Conservation (phyloP, 1,139 yeast species). For the Taphrina deformans region DNA sequence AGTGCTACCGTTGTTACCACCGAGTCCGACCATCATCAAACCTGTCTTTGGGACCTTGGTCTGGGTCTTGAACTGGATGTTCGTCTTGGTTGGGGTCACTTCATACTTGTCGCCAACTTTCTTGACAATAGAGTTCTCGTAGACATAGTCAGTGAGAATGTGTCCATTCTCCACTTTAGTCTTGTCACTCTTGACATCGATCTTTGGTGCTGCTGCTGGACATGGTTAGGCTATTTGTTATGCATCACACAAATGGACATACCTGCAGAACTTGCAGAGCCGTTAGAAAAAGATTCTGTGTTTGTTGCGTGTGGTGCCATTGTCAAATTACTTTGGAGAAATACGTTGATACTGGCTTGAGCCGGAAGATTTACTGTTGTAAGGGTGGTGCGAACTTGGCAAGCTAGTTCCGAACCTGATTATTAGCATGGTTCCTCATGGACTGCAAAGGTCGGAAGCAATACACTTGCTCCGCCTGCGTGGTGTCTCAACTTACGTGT, state of each 20-base stretch:
- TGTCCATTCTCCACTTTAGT: slow-evolving; percentile 55
- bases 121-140: slow-evolving; percentile 64
- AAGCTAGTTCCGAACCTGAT: slow-evolving; percentile 25
- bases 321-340: slow-evolving; percentile 28
- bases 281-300: slow-evolving; percentile 43
- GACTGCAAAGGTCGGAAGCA: not conserved
- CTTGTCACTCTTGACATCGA: slow-evolving; percentile 43
- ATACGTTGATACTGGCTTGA: slow-evolving; percentile 22
- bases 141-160: slow-evolving; percentile 61
- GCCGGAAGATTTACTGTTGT: slow-evolving; percentile 19
- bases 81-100: slow-evolving; percentile 70
- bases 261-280: slow-evolving; percentile 40
- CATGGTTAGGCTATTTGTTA: no score
- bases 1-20: slow-evolving; percentile 96
- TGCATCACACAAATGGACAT: slow-evolving; percentile 43
- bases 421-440: not conserved
- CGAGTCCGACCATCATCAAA: slow-evolving; percentile 85
- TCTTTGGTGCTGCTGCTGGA: slow-evolving; percentile 62
- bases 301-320: slow-evolving; percentile 46
- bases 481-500: slow-evolving; percentile 2
- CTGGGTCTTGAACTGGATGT: slow-evolving; percentile 84
- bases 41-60: slow-evolving; percentile 78
- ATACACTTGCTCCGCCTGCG: not conserved
- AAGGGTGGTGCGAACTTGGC: slow-evolving; percentile 26
- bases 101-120: slow-evolving; percentile 56